Base-by-base conservation (phyloP, 495 filamentous ascomycete genomes). In the Friedmanniomyces simplex region DNA sequence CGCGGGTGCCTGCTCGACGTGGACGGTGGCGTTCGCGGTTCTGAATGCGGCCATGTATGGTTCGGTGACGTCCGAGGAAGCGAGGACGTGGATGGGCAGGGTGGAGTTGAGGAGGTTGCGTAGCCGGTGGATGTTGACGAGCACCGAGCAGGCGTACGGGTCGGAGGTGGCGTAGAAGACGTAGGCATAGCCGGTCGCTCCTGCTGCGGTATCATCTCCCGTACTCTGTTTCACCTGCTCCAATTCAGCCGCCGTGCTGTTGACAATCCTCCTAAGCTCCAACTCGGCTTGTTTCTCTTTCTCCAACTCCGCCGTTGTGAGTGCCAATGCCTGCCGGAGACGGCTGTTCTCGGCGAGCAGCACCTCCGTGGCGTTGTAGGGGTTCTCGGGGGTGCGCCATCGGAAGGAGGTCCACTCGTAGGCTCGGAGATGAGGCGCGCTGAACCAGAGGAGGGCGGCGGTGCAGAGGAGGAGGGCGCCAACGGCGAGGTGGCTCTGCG, bases 121-220 rank as follows among this genome's bases (percentile, higher is more conserved):
- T n/a, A 71, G 59, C 8, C 69, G 59, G 50, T 69, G 60, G 51
- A 68, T 62, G 57, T 71, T 72, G 55, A 72, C 58, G 46, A 72
- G 64, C 0, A 64, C 69, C 13, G 69, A 72, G 62, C 69, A 72
- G 45, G 69, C 69, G 36, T 72, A 72, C 37, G 32, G 28, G 22
- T 63, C 32, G 26, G 41, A 32, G 11, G 69, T 72, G 16, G 69
- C 69, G 57, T 71, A 72, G 60, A 72, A 72, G 24, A 71, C 67
- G 54, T 71, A 71, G 28, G 64, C 66, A 39, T 52, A 58, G 20
- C 54, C n/a, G n/a, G n/a, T n/a, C n/a, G n/a, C n/a, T n/a, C n/a
- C n/a, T n/a, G n/a, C n/a, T n/a, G n/a, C n/a, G n/a, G n/a, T n/a
- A n/a, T n/a, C n/a, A n/a, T n/a, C n/a, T n/a, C n/a, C n/a, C n/a